Percentiles rank a stretch among this genome's conserved stretches.
Conservation (phyloP, 805 yeast genomes). For the Pichia eremophila region DNA sequence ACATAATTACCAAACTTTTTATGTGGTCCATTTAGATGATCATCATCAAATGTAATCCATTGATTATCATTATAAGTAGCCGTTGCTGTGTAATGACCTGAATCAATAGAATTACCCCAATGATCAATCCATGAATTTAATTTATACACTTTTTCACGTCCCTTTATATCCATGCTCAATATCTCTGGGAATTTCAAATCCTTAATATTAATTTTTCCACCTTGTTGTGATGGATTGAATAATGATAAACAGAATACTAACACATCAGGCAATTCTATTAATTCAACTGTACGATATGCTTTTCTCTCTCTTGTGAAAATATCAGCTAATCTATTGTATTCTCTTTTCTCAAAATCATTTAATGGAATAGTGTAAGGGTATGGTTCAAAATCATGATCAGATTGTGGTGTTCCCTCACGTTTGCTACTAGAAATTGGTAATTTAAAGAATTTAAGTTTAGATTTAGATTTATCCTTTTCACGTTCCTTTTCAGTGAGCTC, state of each 20-base stretch:
- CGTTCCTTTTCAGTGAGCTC: slow-evolving; percentile 22
- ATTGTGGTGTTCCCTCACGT: background rate
- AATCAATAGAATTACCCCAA: slow-evolving; percentile 48
- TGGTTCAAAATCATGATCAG: too few relatives aligned
- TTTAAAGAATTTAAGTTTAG: background rate
- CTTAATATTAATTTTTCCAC: slow-evolving; percentile 15
- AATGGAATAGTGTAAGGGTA: slow-evolving; percentile 9
- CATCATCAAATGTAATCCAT: slow-evolving; percentile 78
- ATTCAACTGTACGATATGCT: slow-evolving; percentile 22
- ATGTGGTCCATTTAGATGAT: slow-evolving; percentile 36
- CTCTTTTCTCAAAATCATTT: slow-evolving; percentile 13
- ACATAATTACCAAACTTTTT: slow-evolving; percentile 28
- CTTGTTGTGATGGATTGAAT: slow-evolving; percentile 23
- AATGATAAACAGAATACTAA: slow-evolving; percentile 26
- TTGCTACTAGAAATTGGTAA: background rate
- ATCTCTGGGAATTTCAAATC: slow-evolving; percentile 18
- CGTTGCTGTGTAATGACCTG: slow-evolving; percentile 71
- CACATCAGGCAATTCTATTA: slow-evolving; percentile 28
- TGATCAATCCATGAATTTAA: slow-evolving; percentile 63
- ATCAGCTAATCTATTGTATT: slow-evolving; percentile 14
- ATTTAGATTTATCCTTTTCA: slow-evolving; percentile 7
- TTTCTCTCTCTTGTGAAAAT: slow-evolving; percentile 18
- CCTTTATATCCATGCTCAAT: slow-evolving; percentile 27
- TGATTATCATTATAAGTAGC: slow-evolving; percentile 41
- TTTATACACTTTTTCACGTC: slow-evolving; percentile 38